A percentile compares a stretch with the other conserved stretches of the same genome.
These are phyloP conservation scores for Annulohypoxylon stygium DNA, from an alignment of 495 filamentous ascomycete genomes.

Conservation along the genomic window DNA sequence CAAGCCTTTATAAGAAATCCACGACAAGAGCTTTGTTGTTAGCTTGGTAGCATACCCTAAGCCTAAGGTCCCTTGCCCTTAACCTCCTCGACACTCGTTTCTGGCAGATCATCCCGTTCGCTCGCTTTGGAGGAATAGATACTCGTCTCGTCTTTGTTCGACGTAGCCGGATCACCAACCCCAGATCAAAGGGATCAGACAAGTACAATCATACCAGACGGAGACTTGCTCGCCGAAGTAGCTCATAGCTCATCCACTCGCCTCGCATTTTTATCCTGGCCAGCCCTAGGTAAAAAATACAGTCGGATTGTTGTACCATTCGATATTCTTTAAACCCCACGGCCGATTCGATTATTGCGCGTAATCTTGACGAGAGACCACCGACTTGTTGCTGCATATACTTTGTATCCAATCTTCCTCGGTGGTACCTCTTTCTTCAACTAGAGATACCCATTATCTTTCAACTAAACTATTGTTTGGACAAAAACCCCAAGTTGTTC, in stretches of 20 bases:
- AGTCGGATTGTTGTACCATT: conserved; percentile 37
- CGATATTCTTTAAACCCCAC: conserved; percentile 32
- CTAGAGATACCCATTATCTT: conserved; percentile 50
- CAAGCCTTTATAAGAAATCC: conserved; percentile 17
- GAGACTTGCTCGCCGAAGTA: conserved; percentile 26
- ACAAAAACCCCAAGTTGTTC: conserved; percentile 39
- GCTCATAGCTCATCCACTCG: conserved; percentile 1
- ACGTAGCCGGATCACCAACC: conserved; percentile 44
- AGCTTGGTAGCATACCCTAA: conserved; percentile 19
- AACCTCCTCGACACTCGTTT: conserved; percentile 50
- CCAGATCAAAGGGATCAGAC: conserved; percentile 40
- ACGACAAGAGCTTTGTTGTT: conserved; percentile 45
- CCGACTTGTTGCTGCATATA: conserved; percentile 46
- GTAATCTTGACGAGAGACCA: conserved; percentile 43
- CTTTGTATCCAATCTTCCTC: conserved; percentile 46
- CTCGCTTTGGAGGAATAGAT: conserved; percentile 53
- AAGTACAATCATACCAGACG: conserved; percentile 21
- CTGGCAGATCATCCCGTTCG: conserved; percentile 51
- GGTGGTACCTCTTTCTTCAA: conserved; percentile 46
- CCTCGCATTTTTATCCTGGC: conserved; percentile 33
- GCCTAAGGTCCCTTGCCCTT: too few species aligned
- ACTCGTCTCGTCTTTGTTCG: conserved; percentile 51
- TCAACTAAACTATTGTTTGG: conserved; percentile 47
- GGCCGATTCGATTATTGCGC: conserved; percentile 42
- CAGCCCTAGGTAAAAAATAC: conserved; percentile 40